Percentiles rank a stretch among this genome's conserved stretches.
These are phyloP conservation scores for Aspergillus biplanus DNA, from an alignment of 495 filamentous ascomycete genomes.

Conservation along the genomic window DNA sequence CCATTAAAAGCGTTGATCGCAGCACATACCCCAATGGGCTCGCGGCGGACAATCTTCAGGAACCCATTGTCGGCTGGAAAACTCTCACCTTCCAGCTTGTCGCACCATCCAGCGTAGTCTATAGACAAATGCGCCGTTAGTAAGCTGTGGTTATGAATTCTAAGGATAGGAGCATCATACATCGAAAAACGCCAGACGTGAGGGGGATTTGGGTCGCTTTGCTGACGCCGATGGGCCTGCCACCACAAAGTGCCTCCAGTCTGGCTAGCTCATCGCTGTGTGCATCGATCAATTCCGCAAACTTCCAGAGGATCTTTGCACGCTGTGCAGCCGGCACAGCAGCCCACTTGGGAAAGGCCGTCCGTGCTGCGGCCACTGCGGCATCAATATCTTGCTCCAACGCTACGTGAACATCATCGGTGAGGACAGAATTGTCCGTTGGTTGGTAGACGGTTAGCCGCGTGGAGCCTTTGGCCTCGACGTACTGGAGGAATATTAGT, in stretches of 20 bases:
- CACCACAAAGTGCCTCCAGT: neutral
- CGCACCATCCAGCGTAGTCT: neutral
- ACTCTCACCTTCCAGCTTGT: neutral
- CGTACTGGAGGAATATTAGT: no score
- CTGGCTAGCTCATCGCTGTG: neutral
- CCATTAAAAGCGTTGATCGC: slow-evolving; percentile 17
- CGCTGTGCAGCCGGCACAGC: neutral
- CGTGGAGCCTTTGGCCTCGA: neutral
- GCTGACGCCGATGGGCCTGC: no score
- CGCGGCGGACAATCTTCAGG: neutral
- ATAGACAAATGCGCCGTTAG: no score
- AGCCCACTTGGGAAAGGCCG: neutral
- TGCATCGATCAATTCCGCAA: neutral
- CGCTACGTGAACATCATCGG: neutral
- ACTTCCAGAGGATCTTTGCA: neutral
- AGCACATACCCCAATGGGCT: slow-evolving; percentile 20
- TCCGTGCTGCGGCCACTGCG: neutral
- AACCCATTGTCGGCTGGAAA: neutral
- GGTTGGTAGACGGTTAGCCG: neutral
- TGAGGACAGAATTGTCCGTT: neutral
- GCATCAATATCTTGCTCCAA: neutral
- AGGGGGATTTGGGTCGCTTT: no score
- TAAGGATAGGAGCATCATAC: no score
- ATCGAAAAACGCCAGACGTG: no score
- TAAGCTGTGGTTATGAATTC: neutral